These are phyloP conservation scores for Ilex paraguariensis DNA, from an alignment of 305 asterid genomes.

Conservation along the genomic window DNA sequence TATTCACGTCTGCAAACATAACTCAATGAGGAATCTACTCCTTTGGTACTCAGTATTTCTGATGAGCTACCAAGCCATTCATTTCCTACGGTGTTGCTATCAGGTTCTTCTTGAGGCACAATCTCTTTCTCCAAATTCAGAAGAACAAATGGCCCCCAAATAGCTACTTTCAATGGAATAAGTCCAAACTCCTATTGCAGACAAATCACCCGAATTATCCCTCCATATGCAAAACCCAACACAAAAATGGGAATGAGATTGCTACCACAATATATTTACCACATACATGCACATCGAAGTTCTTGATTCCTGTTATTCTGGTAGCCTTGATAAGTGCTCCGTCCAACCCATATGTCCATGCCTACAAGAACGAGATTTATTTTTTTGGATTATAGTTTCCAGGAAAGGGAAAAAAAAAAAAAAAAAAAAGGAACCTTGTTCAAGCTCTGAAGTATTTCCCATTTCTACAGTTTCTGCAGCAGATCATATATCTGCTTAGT, in stretches of 20 bases:
- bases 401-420: too few relatives aligned
- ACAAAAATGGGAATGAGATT: slow-evolving; percentile 12
- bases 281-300: slow-evolving; percentile 62
- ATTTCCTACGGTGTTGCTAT: slow-evolving; percentile 29
- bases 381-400: too few relatives aligned
- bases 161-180: slow-evolving; percentile 52
- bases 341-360: slow-evolving; percentile 87
- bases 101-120: slow-evolving; percentile 24
- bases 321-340: slow-evolving; percentile 75
- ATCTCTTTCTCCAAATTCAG: slow-evolving; percentile 40
- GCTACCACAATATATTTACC: slow-evolving; percentile 3
- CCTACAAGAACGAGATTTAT: slow-evolving; percentile 29
- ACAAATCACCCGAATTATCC: neutral
- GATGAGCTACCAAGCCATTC: slow-evolving; percentile 83
- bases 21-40: slow-evolving; percentile 53
- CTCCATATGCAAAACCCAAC: neutral
- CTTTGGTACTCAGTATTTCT: slow-evolving; percentile 45
- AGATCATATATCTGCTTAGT: too few relatives aligned
- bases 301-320: slow-evolving; percentile 64
- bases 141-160: slow-evolving; percentile 86
- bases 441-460: too few relatives aligned
- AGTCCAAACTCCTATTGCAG: slow-evolving; percentile 71
- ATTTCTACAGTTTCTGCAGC: too few relatives aligned
- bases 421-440: too few relatives aligned
- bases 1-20: slow-evolving; percentile 67